Evolutionary conservation across 2,329 filamentous ascomycete genomes (phyloP), one percentile per base, ranked within the genome.

Genomic region (Alternaria hordeiaustralica): DNA sequence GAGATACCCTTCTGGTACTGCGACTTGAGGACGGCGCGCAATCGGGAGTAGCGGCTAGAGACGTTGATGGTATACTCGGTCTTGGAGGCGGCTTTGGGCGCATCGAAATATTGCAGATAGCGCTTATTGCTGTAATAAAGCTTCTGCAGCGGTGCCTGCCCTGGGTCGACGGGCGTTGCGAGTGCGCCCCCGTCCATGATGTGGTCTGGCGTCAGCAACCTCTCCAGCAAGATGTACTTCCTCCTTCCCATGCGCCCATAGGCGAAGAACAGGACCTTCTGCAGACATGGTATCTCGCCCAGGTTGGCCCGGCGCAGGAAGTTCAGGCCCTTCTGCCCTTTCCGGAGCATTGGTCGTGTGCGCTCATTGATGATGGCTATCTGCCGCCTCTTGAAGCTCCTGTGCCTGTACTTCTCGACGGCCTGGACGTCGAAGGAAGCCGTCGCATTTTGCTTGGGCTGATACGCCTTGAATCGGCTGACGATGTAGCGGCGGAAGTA

Each of bases 161-260:
- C 61, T 15, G 47, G 47, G 1, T 21, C 18, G 7, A 28, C 20
- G 9, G 59, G 33, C 15, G 54, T 43, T 12, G 61, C 46, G 3
- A 61, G 25, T 13, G 36, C 58, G 10, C 61, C 65, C 6, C 55
- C 55, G 30, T 58, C 51, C 51, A 63, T 54, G 33, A 62, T 18
- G 5, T 64, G 60, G 47, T 76, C 71, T 6, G 76, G 76, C 60
- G 61, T 63, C 15, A 78, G 64, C 20, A 79, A 57, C 2, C 67
- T 30, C 1, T 64, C 58, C 2, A 78, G 63, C 50, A 90, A 73
- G 10, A 84, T 77, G 61, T 84, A 80, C 68, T 86, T 82, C 30
- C 86, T 80, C 66, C 78, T 82, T 9, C 88, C 88, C 30, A 79
- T 81, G 55, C 88, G 84, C 13, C 87, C 88, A 70, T 90, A 90